A percentile compares a stretch with the other conserved stretches of the same genome.
These are phyloP conservation scores for Aegle marmelos DNA, from an alignment of 345 rosid genomes.

Conservation along the genomic window DNA sequence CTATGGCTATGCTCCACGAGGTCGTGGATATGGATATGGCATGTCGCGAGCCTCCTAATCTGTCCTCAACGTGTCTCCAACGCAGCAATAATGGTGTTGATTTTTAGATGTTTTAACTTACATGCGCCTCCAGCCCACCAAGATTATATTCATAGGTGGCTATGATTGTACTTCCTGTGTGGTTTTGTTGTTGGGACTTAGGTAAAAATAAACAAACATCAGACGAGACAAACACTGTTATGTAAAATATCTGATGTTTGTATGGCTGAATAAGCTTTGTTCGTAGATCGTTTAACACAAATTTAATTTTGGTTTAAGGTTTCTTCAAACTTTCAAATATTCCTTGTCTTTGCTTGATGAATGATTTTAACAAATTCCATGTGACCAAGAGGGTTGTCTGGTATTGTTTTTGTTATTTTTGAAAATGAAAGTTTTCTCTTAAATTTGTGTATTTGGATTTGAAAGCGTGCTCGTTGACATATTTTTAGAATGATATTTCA, in stretches of 20 bases:
- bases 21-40: constrained; percentile 22
- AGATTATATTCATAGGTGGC: not conserved
- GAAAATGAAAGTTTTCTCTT: too few species aligned
- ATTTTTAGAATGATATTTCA: not conserved
- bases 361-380: not conserved
- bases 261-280: not conserved
- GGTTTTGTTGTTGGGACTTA: not conserved
- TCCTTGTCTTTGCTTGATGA: not conserved
- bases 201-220: not conserved
- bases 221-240: not conserved
- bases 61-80: not conserved
- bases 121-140: not conserved
- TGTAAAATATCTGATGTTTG: not conserved
- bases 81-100: not conserved
- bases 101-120: not conserved
- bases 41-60: not conserved
- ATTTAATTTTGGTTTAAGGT: not conserved
- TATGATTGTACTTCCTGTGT: not conserved
- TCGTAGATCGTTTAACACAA: not conserved
- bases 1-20: constrained; percentile 21
- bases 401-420: not conserved
- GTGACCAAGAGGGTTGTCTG: not conserved
- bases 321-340: not conserved
- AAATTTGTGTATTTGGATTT: not conserved
- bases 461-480: not conserved